These are phyloP conservation scores for Penicillium taxi DNA, from an alignment of 495 filamentous ascomycete genomes.

Conservation along the genomic window DNA sequence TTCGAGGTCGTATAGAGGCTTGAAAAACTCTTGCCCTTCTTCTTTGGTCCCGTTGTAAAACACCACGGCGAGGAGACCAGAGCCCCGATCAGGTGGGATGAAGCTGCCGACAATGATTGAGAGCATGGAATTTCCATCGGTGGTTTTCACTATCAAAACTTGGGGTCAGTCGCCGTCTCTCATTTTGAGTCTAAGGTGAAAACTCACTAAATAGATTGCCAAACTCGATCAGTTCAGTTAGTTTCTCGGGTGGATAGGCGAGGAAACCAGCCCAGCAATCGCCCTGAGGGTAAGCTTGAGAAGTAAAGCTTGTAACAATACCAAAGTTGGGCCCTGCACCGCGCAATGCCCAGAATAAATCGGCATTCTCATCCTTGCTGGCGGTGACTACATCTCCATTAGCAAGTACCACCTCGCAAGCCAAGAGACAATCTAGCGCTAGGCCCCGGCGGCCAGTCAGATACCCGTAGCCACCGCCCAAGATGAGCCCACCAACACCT, in stretches of 20 bases:
- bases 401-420: constrained; percentile 36
- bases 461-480: constrained; percentile 50
- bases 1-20: constrained; percentile 1
- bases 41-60: constrained; percentile 4
- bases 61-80: constrained; percentile 1
- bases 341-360: constrained; percentile 39
- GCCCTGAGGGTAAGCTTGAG: constrained; percentile 19
- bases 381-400: constrained; percentile 31
- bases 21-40: constrained; percentile 4
- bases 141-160: not conserved
- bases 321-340: constrained; percentile 37
- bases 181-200: no score
- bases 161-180: not conserved
- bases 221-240: no score
- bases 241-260: not conserved
- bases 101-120: constrained; percentile 3
- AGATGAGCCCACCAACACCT: constrained; percentile 50
- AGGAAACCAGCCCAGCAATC: constrained; percentile 2
- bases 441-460: constrained; percentile 39
- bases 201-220: no score
- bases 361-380: constrained; percentile 22
- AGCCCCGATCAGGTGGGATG: not conserved
- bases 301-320: constrained; percentile 32
- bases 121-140: constrained; percentile 3
- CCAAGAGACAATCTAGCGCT: constrained; percentile 40